phyloP scores from a whole-genome alignment of 2,329 filamentous ascomycete genomes.

The Aspergillus sclerotialis region DNA sequence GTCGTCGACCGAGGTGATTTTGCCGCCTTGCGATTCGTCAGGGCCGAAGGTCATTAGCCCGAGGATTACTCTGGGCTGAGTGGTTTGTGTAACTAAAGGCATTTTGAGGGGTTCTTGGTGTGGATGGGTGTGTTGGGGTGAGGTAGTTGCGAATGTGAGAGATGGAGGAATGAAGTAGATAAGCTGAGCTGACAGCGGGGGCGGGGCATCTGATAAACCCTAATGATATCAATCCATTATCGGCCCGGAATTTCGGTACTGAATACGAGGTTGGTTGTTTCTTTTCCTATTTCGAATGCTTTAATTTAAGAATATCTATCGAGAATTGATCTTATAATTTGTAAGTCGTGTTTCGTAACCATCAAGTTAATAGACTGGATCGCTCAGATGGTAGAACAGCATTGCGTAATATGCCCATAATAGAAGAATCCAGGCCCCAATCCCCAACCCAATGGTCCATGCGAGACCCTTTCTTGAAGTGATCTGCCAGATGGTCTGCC shows the following conservation, averaged over 20 bases:
- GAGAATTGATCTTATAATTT: no score
- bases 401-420: constrained; percentile 27
- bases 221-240: no score
- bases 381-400: constrained; percentile 25
- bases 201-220: constrained; percentile 14
- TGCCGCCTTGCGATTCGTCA: constrained; percentile 54
- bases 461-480: constrained; percentile 47
- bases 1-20: constrained; percentile 63
- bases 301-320: no score
- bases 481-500: constrained; percentile 47
- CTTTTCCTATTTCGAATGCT: no score
- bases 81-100: constrained; percentile 31
- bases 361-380: no score
- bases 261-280: no score
- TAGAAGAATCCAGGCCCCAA: constrained; percentile 39
- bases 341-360: no score
- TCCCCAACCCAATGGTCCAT: constrained; percentile 53
- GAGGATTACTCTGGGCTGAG: constrained; percentile 66
- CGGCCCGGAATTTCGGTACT: no score
- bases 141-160: no score
- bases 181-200: no score
- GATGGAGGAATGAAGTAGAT: no score
- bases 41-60: constrained; percentile 82
- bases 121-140: neutral
- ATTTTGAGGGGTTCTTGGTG: constrained; percentile 14